These are phyloP conservation scores for Flaveria floridana DNA, from an alignment of 140 eudicot genomes.

Conservation along the genomic window DNA sequence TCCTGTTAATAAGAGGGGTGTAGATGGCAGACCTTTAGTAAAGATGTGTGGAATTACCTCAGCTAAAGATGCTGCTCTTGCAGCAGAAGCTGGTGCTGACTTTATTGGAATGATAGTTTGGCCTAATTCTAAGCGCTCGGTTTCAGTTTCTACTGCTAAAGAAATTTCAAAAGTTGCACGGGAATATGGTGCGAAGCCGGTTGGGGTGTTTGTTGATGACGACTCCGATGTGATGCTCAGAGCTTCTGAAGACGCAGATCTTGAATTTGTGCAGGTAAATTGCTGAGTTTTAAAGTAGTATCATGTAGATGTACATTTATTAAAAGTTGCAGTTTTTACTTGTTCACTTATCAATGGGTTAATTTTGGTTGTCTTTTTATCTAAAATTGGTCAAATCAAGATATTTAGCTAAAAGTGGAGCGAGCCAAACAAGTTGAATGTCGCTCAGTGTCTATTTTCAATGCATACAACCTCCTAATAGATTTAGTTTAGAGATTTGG, in stretches of 20 bases:
- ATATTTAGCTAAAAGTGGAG: background rate
- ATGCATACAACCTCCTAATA: background rate
- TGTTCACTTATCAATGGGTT: background rate
- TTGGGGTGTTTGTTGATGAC: conserved; percentile 98
- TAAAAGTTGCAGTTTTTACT: background rate
- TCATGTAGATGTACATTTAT: background rate
- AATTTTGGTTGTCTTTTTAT: background rate
- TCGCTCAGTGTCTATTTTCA: background rate
- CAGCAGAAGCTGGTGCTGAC: conserved; percentile 95
- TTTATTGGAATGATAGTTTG: conserved; percentile 93
- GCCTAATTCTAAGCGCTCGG: conserved; percentile 91
- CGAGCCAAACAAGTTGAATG: background rate
- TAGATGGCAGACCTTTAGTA: conserved; percentile 53
- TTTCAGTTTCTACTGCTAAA: conserved; percentile 68
- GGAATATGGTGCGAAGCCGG: conserved; percentile 84
- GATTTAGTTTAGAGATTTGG: background rate
- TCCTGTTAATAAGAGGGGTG: conserved; percentile 26
- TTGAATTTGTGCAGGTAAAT: conserved; percentile 84
- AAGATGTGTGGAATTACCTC: conserved; percentile 99
- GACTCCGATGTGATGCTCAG: conserved; percentile 56
- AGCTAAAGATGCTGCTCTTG: conserved; percentile 91
- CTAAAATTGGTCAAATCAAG: background rate
- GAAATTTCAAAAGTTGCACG: conserved; percentile 77
- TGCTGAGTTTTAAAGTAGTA: background rate
- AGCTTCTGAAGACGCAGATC: conserved; percentile 74